Evolutionary conservation across 2,329 filamentous ascomycete species (phyloP).

Genomic region (Fusarium brachygibbosum): DNA sequence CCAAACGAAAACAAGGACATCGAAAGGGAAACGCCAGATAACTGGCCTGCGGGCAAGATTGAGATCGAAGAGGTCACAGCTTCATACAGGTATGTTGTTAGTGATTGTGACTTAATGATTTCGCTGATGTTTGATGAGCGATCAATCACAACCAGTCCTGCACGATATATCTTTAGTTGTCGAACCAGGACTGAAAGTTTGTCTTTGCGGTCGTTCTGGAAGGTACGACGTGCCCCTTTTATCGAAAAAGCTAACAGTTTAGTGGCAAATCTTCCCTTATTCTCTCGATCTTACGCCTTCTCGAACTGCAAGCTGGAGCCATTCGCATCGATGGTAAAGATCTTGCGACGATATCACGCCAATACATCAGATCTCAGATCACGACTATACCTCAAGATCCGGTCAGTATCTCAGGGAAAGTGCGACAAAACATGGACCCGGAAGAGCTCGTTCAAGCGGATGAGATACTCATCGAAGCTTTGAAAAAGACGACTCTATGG

Average conservation of each 20-base stretch:
- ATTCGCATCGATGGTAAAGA: constrained; percentile 62
- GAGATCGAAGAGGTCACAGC: constrained; percentile 48
- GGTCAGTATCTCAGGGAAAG: constrained; percentile 59
- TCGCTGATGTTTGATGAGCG: constrained; percentile 23
- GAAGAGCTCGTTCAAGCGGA: constrained; percentile 51
- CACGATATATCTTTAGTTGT: constrained; percentile 37
- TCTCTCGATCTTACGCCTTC: constrained; percentile 61
- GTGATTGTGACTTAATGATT: accelerated
- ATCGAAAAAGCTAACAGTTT: not conserved
- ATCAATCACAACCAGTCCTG: constrained; percentile 31
- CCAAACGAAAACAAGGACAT: constrained; percentile 47
- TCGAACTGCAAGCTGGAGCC: constrained; percentile 56
- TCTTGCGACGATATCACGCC: constrained; percentile 57
- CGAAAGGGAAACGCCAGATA: constrained; percentile 3
- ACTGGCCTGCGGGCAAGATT: constrained; percentile 52
- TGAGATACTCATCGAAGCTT: constrained; percentile 56
- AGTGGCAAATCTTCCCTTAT: constrained; percentile 66
- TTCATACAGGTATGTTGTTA: constrained; percentile 42
- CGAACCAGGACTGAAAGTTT: constrained; percentile 61
- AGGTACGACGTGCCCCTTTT: not conserved
- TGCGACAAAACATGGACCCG: constrained; percentile 64
- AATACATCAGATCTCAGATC: constrained; percentile 59
- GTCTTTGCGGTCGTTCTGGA: constrained; percentile 65
- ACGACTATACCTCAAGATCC: constrained; percentile 65
- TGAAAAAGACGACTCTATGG: constrained; percentile 61